A percentile compares a stretch with the other conserved stretches of the same genome.
phyloP scores from a whole-genome alignment of 768 basidiomycete genomes.

The Amanita rubescens region DNA sequence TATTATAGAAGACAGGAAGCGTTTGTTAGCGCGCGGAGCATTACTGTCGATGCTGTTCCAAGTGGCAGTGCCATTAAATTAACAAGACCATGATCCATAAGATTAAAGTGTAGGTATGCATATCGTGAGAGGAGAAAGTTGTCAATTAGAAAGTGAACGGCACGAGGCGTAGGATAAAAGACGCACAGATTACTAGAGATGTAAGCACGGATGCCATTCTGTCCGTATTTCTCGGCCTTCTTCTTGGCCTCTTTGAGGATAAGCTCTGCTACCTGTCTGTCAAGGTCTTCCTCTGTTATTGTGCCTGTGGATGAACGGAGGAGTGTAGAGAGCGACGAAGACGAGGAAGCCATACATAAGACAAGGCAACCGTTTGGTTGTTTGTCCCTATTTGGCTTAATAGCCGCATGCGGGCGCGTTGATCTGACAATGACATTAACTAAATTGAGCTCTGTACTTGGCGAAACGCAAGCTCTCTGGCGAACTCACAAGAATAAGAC shows the following conservation, averaged over 20 bases:
- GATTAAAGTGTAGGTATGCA: not conserved
- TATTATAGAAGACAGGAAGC: constrained; percentile 80
- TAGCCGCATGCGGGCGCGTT: no score
- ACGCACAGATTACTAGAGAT: constrained; percentile 47
- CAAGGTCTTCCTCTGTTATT: constrained; percentile 79
- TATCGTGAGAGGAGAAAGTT: not conserved
- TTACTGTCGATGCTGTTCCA: constrained; percentile 45
- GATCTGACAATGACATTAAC: no score
- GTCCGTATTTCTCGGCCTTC: constrained; percentile 74
- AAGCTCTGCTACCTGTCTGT: constrained; percentile 86
- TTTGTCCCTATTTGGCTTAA: not conserved
- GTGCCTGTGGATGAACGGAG: constrained; percentile 74
- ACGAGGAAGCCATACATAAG: not conserved
- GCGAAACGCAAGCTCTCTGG: no score
- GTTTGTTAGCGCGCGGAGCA: constrained; percentile 76
- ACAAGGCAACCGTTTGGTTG: no score
- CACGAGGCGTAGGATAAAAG: not conserved
- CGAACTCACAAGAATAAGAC: no score
- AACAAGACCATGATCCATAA: not conserved
- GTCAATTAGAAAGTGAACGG: not conserved
- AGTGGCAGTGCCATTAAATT: not conserved
- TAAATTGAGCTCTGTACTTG: no score
- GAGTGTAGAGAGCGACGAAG: constrained; percentile 70
- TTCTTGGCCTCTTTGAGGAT: constrained; percentile 90
- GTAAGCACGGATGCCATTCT: constrained; percentile 76